A percentile compares a stretch with the other conserved stretches of the same genome.
Evolutionary conservation across 2,329 filamentous ascomycete species (phyloP).

Genomic region (Pestalotiopsis fici): DNA sequence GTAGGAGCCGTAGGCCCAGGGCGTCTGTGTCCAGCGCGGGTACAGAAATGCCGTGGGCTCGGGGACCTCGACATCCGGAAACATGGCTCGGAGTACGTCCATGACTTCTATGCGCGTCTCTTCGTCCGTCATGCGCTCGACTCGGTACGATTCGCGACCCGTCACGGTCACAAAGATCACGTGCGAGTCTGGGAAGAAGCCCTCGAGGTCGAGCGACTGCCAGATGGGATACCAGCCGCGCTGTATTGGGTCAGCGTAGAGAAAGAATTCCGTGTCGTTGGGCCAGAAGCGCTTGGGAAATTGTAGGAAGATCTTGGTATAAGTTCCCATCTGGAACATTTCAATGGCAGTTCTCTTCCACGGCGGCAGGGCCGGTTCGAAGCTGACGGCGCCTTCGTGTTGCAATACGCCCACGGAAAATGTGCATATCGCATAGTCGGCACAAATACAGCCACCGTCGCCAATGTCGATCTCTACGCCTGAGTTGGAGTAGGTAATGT

Average conservation of each 20-base stretch:
- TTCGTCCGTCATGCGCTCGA: slow-evolving; percentile 61
- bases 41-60: slow-evolving; percentile 63
- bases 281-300: slow-evolving; percentile 70
- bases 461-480: slow-evolving; percentile 53
- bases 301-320: slow-evolving; percentile 73
- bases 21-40: slow-evolving; percentile 49
- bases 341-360: slow-evolving; percentile 68
- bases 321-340: slow-evolving; percentile 69
- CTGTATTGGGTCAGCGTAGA: slow-evolving; percentile 42
- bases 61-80: slow-evolving; percentile 55
- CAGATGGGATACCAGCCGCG: slow-evolving; percentile 57
- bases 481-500: slow-evolving; percentile 51
- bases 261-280: slow-evolving; percentile 41
- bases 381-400: slow-evolving; percentile 53
- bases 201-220: slow-evolving; percentile 60
- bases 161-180: slow-evolving; percentile 69
- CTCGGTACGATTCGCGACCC: slow-evolving; percentile 53
- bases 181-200: slow-evolving; percentile 61
- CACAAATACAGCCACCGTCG: slow-evolving; percentile 38
- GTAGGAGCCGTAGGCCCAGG: slow-evolving; percentile 60
- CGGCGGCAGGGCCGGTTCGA: slow-evolving; percentile 57
- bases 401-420: slow-evolving; percentile 71
- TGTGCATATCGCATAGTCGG: slow-evolving; percentile 56
- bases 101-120: slow-evolving; percentile 59
- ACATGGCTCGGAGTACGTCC: slow-evolving; percentile 61